Evolutionary conservation across 805 yeast genomes (phyloP).

Genomic region (Lipomyces kockii): DNA sequence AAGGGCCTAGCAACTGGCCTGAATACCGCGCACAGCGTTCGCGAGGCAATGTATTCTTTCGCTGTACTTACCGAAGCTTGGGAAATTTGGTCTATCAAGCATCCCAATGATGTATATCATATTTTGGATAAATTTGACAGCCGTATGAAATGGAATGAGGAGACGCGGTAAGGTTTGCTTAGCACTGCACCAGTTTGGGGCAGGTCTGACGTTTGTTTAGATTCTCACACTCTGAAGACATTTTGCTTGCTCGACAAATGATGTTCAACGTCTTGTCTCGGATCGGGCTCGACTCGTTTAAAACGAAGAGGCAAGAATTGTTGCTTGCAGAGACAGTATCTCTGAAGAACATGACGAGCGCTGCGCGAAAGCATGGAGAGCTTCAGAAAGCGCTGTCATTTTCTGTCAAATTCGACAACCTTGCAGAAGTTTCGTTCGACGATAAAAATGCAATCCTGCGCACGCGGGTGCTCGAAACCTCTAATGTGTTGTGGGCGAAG

Average conservation of each 20-base stretch:
- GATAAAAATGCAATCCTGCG: conserved; percentile 4
- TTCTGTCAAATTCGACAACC: conserved; percentile 37
- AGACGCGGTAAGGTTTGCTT: conserved; percentile 9
- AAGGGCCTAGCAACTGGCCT: background rate
- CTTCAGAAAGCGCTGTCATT: conserved; percentile 38
- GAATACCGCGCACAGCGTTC: conserved; percentile 2
- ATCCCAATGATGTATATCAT: background rate
- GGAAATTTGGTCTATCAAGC: conserved; percentile 7
- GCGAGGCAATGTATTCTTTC: conserved; percentile 10
- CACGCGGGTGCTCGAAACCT: conserved; percentile 54
- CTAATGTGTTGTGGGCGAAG: conserved; percentile 68
- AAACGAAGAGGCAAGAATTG: background rate
- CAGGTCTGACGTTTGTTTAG: background rate
- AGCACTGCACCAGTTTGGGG: background rate
- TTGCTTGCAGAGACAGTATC: conserved; percentile 10
- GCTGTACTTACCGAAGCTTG: conserved; percentile 20
- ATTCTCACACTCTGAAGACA: conserved; percentile 20
- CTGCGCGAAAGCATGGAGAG: conserved; percentile 36
- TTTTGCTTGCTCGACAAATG: conserved; percentile 16
- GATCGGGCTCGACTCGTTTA: background rate
- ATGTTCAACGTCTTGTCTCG: conserved; percentile 10
- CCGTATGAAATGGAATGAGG: conserved; percentile 8
- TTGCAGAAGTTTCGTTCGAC: conserved; percentile 12
- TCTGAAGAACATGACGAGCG: conserved; percentile 4
- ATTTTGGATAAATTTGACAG: background rate